Conservation (phyloP, 1,284 basidiomycete species). For the Pseudozyma thailandica region DNA sequence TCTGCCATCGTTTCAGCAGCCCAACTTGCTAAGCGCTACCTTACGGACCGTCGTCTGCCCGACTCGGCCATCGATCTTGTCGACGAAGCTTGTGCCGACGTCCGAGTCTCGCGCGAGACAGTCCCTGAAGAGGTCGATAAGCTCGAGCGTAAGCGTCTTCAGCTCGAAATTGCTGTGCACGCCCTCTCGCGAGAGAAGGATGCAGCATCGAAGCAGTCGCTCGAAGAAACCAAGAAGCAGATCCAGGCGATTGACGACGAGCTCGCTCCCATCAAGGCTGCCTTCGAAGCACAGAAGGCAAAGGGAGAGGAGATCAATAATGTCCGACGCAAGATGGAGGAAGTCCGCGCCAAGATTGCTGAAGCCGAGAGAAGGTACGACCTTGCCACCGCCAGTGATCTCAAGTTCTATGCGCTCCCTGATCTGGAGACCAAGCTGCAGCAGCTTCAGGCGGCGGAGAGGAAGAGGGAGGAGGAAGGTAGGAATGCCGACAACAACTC, state of each 20-base stretch:
- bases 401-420: constrained; percentile 92
- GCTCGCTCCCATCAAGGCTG: constrained; percentile 85
- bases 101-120: constrained; percentile 78
- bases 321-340: constrained; percentile 86
- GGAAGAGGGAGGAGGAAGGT: constrained; percentile 68
- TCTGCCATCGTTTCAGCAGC: constrained; percentile 89
- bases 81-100: constrained; percentile 71
- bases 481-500: constrained; percentile 53
- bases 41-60: constrained; percentile 70
- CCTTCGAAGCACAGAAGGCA: constrained; percentile 88
- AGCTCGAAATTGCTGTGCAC: constrained; percentile 94
- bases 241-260: constrained; percentile 89
- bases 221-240: constrained; percentile 80
- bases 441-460: constrained; percentile 71
- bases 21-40: constrained; percentile 90
- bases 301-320: constrained; percentile 86
- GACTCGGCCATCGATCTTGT: constrained; percentile 69
- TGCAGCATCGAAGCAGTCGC: constrained; percentile 84
- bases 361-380: constrained; percentile 87
- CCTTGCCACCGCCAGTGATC: constrained; percentile 74
- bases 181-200: constrained; percentile 87
- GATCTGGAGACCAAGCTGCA: constrained; percentile 80
- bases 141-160: constrained; percentile 89
- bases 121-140: constrained; percentile 93
- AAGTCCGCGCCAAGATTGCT: constrained; percentile 89